phyloP scores from a whole-genome alignment of 176 grass and related monocot species.

The Eleusine coracana region DNA sequence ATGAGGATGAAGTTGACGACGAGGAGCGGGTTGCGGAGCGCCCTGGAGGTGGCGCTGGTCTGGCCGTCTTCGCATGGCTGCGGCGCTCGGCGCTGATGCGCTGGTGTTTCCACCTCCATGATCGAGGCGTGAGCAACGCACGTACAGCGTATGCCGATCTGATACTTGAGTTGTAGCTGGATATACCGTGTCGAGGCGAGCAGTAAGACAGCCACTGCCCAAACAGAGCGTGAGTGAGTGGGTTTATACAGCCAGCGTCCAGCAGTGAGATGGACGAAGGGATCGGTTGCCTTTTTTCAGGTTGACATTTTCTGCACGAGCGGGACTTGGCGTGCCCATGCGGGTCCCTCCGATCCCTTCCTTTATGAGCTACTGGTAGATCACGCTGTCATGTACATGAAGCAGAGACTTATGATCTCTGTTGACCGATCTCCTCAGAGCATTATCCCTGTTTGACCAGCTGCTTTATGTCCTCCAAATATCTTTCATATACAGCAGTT shows the following conservation, averaged over 20 bases:
- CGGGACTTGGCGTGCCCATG: neutral
- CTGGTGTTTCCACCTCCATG: conserved; percentile 64
- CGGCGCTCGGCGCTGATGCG: neutral
- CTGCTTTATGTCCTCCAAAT: neutral
- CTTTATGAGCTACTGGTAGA: neutral
- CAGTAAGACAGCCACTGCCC: too few species aligned
- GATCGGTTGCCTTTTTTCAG: too few species aligned
- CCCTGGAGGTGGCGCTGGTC: neutral
- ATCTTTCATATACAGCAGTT: neutral
- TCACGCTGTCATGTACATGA: neutral
- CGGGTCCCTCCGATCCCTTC: neutral
- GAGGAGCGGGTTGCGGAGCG: conserved; percentile 37
- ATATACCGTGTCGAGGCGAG: too few species aligned
- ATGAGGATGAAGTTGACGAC: conserved; percentile 64
- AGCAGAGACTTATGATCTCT: neutral
- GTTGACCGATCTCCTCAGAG: neutral
- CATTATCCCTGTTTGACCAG: neutral
- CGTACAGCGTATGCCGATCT: neutral
- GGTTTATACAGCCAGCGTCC: too few species aligned
- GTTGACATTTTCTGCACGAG: neutral
- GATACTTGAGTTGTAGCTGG: neutral
- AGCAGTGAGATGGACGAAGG: too few species aligned
- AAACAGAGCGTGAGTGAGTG: too few species aligned
- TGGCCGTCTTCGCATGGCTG: conserved; percentile 22
- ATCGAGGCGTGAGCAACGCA: neutral